Base-by-base conservation (phyloP, 1,139 yeast species). In the Diutina scorzettiae region DNA sequence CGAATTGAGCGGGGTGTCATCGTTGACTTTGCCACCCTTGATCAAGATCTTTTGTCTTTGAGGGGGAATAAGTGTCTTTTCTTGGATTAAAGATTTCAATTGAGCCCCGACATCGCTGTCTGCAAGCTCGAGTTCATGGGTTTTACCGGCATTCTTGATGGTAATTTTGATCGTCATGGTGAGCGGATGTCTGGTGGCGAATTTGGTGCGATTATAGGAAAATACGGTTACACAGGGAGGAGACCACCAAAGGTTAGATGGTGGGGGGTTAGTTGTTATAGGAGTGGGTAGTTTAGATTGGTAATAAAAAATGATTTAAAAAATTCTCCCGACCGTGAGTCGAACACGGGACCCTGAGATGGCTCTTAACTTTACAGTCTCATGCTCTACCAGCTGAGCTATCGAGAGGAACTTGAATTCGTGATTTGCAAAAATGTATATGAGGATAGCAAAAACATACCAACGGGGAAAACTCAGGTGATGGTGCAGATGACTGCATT, bases 31-130 rank as follows among this genome's bases (percentile, higher is more conserved):
- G 30, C 96, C 96, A 7, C 94, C 93, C 62, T 84, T 89, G 45
- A 86, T 76, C 56, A 93, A 71, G 47, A 87, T 81, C 65, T 89
- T 89, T 62, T 91, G 98, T 53, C 96, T 78, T 44, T 78, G 83
- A 2, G 79, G 75, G 16, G 96, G 95, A 44, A 91, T 87, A 44
- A 78, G 78, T 1, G 97, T 91, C 47, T 76, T 59, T 36, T 78
- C 75, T 50, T 73, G 79, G 45, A 91, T 77, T 59, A 81, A 81
- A 45, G 68, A 63, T 57, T 86, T 89, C 58, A 91, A 73, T 18
- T 71, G 74, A n/a, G 69, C 60, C 1, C 93, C 96, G 2, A 75
- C 70, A 41, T 78, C 79, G 6, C 56, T 54, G 3, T 68, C 63
- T 28, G 68, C 71, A 42, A 89, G 66, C 23, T 75, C 78, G 33